Evolutionary conservation across 768 basidiomycete species (phyloP).

Genomic region (Trametes elegans): DNA sequence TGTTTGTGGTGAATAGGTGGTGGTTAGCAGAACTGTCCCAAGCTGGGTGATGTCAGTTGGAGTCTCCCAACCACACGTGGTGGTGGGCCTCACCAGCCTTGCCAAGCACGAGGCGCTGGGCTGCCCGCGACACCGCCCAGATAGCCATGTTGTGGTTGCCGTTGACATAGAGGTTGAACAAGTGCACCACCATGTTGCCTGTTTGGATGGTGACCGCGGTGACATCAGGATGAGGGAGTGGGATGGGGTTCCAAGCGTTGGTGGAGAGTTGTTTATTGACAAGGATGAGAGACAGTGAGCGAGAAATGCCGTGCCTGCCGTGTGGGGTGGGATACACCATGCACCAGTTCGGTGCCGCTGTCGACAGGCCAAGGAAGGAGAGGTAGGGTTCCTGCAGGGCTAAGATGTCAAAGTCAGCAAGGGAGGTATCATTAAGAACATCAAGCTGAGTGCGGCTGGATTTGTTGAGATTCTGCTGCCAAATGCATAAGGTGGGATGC

Average conservation of each 20-base stretch:
- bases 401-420: slow-evolving; percentile 31
- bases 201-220: slow-evolving; percentile 28
- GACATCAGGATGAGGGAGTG: slow-evolving; percentile 26
- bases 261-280: slow-evolving; percentile 15
- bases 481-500: slow-evolving; percentile 17
- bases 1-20: slow-evolving; percentile 35
- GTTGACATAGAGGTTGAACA: slow-evolving; percentile 42
- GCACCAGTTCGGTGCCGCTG: slow-evolving; percentile 13
- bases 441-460: slow-evolving; percentile 21
- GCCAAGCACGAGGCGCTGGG: not conserved
- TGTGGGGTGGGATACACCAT: slow-evolving; percentile 30
- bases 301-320: not conserved
- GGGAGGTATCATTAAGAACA: slow-evolving; percentile 12
- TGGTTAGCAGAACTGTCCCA: slow-evolving; percentile 25
- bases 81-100: not conserved
- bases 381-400: slow-evolving; percentile 41
- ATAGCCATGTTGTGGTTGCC: slow-evolving; percentile 24
- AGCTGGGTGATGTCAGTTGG: too few species aligned
- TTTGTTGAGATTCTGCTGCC: slow-evolving; percentile 32
- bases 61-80: too few species aligned
- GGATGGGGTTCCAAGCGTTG: slow-evolving; percentile 15
- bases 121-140: not conserved
- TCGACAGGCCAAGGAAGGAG: slow-evolving; percentile 22
- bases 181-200: slow-evolving; percentile 14
- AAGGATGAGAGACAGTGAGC: slow-evolving; percentile 11